A percentile compares a stretch with the other conserved stretches of the same genome.
phyloP scores from a whole-genome alignment of 768 basidiomycete species.

The Nidularia pulvinata region DNA sequence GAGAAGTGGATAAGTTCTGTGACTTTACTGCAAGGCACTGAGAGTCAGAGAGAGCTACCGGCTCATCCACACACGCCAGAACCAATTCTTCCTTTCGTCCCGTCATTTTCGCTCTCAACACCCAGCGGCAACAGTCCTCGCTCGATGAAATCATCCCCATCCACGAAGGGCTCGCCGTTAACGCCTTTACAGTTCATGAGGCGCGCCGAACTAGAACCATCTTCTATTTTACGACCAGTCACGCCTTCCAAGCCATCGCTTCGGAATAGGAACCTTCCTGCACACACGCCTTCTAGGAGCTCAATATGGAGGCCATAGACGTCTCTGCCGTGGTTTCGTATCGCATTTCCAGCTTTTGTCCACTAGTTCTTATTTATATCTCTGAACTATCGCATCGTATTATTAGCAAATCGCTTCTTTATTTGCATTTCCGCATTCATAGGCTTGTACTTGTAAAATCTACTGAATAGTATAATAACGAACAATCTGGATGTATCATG shows the following conservation, averaged over 20 bases:
- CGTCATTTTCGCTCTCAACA: slow-evolving; percentile 67
- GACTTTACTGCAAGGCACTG: slow-evolving; percentile 60
- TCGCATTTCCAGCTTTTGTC: slow-evolving; percentile 2
- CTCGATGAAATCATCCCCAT: slow-evolving; percentile 48
- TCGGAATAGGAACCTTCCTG: slow-evolving; percentile 37
- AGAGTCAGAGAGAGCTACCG: slow-evolving; percentile 25
- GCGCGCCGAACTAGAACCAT: slow-evolving; percentile 61
- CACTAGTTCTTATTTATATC: not conserved
- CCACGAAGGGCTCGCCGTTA: slow-evolving; percentile 70
- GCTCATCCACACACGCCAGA: slow-evolving; percentile 69
- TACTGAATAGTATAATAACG: too few relatives aligned
- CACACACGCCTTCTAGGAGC: slow-evolving; percentile 48
- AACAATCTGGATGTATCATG: too few relatives aligned
- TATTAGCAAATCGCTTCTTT: not conserved
- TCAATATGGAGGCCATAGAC: slow-evolving; percentile 67
- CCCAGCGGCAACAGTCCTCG: slow-evolving; percentile 51
- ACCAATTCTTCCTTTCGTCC: slow-evolving; percentile 53
- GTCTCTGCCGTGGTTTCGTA: not conserved
- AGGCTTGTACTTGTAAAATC: too few relatives aligned
- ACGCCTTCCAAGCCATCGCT: slow-evolving; percentile 65
- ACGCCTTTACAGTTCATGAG: slow-evolving; percentile 86
- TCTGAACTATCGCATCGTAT: not conserved
- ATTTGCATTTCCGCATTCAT: too few relatives aligned
- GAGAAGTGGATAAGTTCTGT: slow-evolving; percentile 87
- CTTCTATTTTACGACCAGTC: slow-evolving; percentile 47